Evolutionary conservation across 305 asterid species (phyloP).

Genomic region (Fraxinus angustifolia): DNA sequence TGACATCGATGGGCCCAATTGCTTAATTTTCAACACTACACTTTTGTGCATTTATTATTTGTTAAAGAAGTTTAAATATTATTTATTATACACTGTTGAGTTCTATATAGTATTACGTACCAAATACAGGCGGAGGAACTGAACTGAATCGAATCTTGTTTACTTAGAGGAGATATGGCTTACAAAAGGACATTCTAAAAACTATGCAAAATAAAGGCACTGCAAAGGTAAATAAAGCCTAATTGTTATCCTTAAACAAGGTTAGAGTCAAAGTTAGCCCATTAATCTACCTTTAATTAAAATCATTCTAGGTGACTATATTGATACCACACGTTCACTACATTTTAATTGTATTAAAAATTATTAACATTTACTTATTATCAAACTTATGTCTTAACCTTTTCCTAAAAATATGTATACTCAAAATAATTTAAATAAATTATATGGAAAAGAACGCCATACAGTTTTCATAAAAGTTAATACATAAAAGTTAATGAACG

Average conservation of each 20-base stretch:
- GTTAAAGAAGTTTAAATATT: no score
- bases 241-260: neutral
- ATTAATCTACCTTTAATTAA: neutral
- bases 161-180: neutral
- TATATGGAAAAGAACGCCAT: no score
- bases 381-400: no score
- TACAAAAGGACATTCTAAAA: constrained; percentile 3
- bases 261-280: neutral
- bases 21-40: neutral
- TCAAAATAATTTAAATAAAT: no score
- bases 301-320: neutral
- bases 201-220: constrained; percentile 13
- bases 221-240: neutral
- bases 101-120: neutral
- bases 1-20: neutral
- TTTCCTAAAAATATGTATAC: neutral
- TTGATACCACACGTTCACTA: no score
- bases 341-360: no score
- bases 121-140: neutral
- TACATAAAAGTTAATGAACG: no score
- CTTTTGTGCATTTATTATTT: neutral
- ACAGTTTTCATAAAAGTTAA: no score
- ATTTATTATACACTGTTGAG: neutral
- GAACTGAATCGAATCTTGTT: neutral
- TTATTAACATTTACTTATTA: no score